Conservation (phyloP, 1,284 basidiomycete genomes). For the Cutaneotrichosporon sp. region DNA sequence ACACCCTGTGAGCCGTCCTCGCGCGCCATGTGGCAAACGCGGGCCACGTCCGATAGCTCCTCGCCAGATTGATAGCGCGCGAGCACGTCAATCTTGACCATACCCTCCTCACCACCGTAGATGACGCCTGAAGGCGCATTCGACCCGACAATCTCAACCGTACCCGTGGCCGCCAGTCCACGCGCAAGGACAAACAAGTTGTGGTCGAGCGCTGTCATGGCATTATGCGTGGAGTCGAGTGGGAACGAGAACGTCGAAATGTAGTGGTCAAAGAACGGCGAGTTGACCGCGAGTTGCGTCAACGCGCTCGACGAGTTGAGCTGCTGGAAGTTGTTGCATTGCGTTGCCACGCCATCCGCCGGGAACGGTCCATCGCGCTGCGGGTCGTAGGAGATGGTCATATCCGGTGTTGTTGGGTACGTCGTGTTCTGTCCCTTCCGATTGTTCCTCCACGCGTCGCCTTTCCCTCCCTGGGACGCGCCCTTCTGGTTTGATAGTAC, state of each 20-base stretch:
- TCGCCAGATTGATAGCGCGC: conserved; percentile 35
- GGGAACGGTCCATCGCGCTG: conserved; percentile 42
- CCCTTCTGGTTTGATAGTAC: conserved; percentile 5
- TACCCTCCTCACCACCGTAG: conserved; percentile 35
- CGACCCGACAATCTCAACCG: conserved; percentile 46
- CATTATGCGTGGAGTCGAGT: conserved; percentile 18
- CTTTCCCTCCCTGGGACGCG: not conserved
- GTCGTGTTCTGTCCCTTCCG: conserved; percentile 1
- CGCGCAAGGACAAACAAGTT: conserved; percentile 40
- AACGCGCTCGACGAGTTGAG: conserved; percentile 34
- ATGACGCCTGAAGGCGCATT: conserved; percentile 38
- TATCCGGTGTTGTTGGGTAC: conserved; percentile 12
- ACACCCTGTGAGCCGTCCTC: conserved; percentile 40
- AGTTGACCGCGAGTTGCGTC: conserved; percentile 22
- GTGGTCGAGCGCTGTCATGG: conserved; percentile 3
- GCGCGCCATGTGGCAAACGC: conserved; percentile 43
- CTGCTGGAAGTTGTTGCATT: conserved; percentile 41
- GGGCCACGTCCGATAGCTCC: conserved; percentile 31
- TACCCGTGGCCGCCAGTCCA: conserved; percentile 47
- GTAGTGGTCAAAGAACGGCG: conserved; percentile 22
- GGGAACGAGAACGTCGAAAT: conserved; percentile 38
- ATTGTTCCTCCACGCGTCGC: not conserved
- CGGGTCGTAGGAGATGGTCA: conserved; percentile 40
- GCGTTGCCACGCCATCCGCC: conserved; percentile 38
- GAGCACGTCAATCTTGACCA: conserved; percentile 47